phyloP scores from a whole-genome alignment of 805 yeast genomes.

The Kazachstania bromeliacearum region DNA sequence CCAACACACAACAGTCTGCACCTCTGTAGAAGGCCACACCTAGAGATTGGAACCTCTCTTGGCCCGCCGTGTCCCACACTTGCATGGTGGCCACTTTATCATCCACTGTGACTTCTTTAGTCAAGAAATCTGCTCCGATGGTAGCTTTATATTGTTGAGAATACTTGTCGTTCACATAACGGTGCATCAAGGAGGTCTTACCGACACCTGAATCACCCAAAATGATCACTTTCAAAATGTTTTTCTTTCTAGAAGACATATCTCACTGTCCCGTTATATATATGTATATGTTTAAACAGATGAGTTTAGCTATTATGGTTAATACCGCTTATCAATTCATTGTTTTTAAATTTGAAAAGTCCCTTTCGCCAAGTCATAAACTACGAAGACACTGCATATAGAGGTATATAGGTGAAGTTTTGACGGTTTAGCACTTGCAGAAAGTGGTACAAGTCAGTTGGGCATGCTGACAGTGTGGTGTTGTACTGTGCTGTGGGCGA shows the following conservation, averaged over 20 bases:
- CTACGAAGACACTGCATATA: no score
- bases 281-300: background rate
- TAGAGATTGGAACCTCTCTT: constrained; percentile 90
- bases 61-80: constrained; percentile 99
- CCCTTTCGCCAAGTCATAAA: no score
- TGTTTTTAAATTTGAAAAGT: no score
- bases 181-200: constrained; percentile 94
- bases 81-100: constrained; percentile 44
- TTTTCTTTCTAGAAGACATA: constrained; percentile 50
- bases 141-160: constrained; percentile 95
- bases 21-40: constrained; percentile 98
- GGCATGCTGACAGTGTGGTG: no score
- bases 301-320: no score
- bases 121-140: constrained; percentile 93
- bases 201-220: constrained; percentile 98
- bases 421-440: no score
- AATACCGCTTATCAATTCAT: no score
- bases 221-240: constrained; percentile 76
- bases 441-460: no score
- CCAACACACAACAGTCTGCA: constrained; percentile 94
- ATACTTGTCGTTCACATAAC: constrained; percentile 89
- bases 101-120: constrained; percentile 82
- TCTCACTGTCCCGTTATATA: no score
- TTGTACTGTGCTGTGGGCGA: no score
- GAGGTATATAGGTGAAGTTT: no score